Conservation (phyloP, 1,139 yeast genomes). For the Protomyces gravidus region DNA sequence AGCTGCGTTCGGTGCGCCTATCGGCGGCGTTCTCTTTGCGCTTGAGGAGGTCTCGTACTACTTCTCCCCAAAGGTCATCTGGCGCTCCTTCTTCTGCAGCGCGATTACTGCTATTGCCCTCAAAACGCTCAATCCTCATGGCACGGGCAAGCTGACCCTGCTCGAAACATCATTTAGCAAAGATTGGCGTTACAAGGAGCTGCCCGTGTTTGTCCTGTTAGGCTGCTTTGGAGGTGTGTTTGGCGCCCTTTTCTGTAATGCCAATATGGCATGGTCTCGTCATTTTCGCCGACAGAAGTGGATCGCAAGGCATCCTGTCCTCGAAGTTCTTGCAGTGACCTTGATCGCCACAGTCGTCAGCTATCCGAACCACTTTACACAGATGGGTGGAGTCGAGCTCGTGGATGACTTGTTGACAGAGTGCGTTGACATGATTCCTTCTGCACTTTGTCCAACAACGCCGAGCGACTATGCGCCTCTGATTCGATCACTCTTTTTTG, state of each 20-base stretch:
- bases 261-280: conserved; percentile 49
- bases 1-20: conserved; percentile 64
- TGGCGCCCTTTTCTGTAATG: conserved; percentile 55
- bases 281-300: conserved; percentile 48
- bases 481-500: conserved; percentile 42
- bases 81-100: conserved; percentile 60
- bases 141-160: conserved; percentile 58
- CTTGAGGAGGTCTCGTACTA: conserved; percentile 63
- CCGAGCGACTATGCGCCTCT: not conserved
- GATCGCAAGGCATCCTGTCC: conserved; percentile 46
- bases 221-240: conserved; percentile 58
- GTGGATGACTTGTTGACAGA: conserved; percentile 53
- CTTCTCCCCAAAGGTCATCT: conserved; percentile 55
- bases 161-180: conserved; percentile 52
- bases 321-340: conserved; percentile 52
- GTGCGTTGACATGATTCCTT: conserved; percentile 51
- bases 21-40: conserved; percentile 64
- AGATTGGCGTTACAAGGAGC: conserved; percentile 51
- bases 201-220: conserved; percentile 48
- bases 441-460: conserved; percentile 45
- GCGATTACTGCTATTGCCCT: conserved; percentile 55
- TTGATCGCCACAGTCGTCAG: conserved; percentile 50
- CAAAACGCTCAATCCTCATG: conserved; percentile 58
- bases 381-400: conserved; percentile 53
- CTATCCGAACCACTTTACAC: conserved; percentile 53